These are phyloP conservation scores for Diplodia scrobiculata DNA, from an alignment of 2,329 filamentous ascomycete genomes.

Conservation along the genomic window DNA sequence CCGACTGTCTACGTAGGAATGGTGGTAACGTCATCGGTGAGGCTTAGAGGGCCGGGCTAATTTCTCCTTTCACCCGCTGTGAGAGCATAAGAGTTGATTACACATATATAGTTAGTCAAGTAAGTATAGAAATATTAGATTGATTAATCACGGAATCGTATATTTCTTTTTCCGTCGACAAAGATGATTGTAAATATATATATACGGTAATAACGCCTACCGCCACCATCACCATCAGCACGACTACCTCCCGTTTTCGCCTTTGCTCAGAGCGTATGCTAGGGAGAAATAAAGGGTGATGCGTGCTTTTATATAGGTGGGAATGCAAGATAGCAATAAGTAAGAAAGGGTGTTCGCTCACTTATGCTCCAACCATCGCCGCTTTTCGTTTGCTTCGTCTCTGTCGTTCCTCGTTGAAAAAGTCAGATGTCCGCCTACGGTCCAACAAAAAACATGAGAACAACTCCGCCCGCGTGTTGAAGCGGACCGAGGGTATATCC, in stretches of 20 bases:
- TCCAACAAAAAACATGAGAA: not conserved
- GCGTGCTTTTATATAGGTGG: not conserved
- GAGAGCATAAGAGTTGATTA: not conserved
- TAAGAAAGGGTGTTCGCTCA: not conserved
- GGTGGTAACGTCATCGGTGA: too few relatives aligned
- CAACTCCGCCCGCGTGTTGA: slow-evolving; percentile 20
- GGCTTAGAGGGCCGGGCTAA: too few relatives aligned
- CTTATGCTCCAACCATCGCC: not conserved
- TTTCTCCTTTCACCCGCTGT: too few relatives aligned
- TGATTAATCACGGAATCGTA: too few relatives aligned
- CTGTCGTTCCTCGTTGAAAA: not conserved
- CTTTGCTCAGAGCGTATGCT: not conserved
- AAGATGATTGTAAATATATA: too few relatives aligned
- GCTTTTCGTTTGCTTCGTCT: not conserved
- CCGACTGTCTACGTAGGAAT: too few relatives aligned
- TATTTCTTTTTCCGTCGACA: too few relatives aligned
- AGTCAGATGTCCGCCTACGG: not conserved
- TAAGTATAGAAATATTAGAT: too few relatives aligned
- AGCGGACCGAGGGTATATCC: slow-evolving; percentile 17
- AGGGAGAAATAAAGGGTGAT: not conserved
- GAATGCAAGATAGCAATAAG: not conserved
- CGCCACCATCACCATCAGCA: not conserved
- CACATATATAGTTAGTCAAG: not conserved
- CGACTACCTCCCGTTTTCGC: not conserved
- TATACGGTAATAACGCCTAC: not conserved